Percentiles rank a stretch among this genome's conserved stretches.
Conservation (phyloP, 2,329 filamentous ascomycete genomes). For the Paraconiothyrium sp. region DNA sequence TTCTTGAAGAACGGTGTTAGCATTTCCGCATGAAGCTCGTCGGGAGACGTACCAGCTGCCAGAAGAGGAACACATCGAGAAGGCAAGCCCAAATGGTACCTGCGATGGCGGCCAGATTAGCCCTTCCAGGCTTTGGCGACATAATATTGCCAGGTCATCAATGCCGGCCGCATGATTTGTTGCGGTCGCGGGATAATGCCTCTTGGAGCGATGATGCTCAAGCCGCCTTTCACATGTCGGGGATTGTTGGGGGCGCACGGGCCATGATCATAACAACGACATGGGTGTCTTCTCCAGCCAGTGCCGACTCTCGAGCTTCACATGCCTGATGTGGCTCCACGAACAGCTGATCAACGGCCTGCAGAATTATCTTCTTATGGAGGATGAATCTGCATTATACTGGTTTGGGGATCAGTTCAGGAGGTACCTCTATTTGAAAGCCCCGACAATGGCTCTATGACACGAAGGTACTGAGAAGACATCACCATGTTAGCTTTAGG, state of each 20-base stretch:
- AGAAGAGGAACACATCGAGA: conserved; percentile 52
- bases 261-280: neutral
- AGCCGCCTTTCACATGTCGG: conserved; percentile 12
- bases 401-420: too few species aligned
- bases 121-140: conserved; percentile 11
- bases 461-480: too few species aligned
- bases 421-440: too few species aligned
- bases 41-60: conserved; percentile 48
- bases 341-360: too few species aligned
- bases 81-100: conserved; percentile 45
- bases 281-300: too few species aligned
- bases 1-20: conserved; percentile 62
- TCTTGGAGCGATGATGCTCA: conserved; percentile 5
- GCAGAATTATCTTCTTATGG: too few species aligned
- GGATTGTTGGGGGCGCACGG: neutral
- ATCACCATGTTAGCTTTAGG: too few species aligned
- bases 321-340: too few species aligned
- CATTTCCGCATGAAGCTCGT: neutral
- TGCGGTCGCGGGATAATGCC: conserved; percentile 9
- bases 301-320: too few species aligned
- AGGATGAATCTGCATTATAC: too few species aligned
- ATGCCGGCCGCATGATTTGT: conserved; percentile 15
- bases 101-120: conserved; percentile 26
- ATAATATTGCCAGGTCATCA: conserved; percentile 6
- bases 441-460: too few species aligned